phyloP scores from a whole-genome alignment of 805 yeast genomes.

The Saturnispora besseyi region DNA sequence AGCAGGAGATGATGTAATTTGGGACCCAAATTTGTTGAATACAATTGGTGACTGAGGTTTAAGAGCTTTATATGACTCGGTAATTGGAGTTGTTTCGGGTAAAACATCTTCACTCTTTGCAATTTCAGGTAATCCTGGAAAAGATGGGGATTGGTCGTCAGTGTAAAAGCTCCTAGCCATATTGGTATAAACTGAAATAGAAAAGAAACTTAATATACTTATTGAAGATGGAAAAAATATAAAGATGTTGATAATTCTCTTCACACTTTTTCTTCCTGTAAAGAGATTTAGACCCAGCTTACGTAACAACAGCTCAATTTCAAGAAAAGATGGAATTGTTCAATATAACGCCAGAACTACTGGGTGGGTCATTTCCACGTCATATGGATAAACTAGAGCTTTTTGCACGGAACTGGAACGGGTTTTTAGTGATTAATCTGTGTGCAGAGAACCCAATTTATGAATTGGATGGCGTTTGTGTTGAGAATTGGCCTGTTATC shows the following conservation, averaged over 20 bases:
- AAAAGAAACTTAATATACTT: neutral
- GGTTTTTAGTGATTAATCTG: neutral
- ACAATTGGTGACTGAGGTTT: slow-evolving; percentile 20
- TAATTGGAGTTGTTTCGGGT: neutral
- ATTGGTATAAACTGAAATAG: neutral
- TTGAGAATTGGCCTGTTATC: slow-evolving; percentile 1
- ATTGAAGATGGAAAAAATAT: no score
- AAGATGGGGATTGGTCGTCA: neutral
- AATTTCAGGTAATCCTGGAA: slow-evolving; percentile 7
- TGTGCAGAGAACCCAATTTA: neutral
- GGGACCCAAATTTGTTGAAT: slow-evolving; percentile 39
- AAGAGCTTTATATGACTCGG: neutral
- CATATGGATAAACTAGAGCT: neutral
- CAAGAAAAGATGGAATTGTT: neutral
- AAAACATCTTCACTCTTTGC: neutral
- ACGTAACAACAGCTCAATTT: neutral
- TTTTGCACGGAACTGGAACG: neutral
- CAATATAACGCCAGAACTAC: neutral
- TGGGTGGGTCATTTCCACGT: slow-evolving; percentile 1
- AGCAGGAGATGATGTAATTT: slow-evolving; percentile 39
- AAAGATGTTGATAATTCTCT: slow-evolving; percentile 24
- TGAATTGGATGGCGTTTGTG: neutral
- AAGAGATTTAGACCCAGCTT: neutral
- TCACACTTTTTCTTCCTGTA: slow-evolving; percentile 15
- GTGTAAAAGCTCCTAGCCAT: slow-evolving; percentile 1